Percentiles rank a stretch among this genome's conserved stretches.
Evolutionary conservation across 345 rosid species (phyloP).

Genomic region (Brassica juncea): DNA sequence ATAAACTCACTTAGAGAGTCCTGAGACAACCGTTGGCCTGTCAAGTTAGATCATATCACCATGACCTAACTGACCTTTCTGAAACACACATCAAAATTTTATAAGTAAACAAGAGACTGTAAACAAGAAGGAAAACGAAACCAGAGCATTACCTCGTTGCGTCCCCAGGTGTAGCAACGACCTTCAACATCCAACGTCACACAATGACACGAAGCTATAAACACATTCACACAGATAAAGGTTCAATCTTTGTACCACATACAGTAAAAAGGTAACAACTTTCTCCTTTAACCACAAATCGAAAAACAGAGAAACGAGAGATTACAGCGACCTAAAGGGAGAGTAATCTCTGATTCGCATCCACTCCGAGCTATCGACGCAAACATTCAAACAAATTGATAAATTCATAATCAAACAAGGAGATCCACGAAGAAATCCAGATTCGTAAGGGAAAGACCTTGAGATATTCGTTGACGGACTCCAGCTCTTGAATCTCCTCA

Average conservation of each 20-base stretch:
- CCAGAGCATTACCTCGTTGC: constrained; percentile 64
- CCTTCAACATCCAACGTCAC: too few relatives aligned
- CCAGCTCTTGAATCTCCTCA: background rate
- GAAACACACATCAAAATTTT: constrained; percentile 32
- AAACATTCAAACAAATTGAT: too few relatives aligned
- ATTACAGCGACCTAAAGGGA: constrained; percentile 56
- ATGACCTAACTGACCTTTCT: constrained; percentile 97
- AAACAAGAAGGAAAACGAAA: background rate
- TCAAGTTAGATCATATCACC: constrained; percentile 90
- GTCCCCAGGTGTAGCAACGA: constrained; percentile 97
- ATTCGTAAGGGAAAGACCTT: background rate
- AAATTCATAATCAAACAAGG: too few relatives aligned
- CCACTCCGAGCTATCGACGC: too few relatives aligned
- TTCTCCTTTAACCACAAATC: constrained; percentile 1
- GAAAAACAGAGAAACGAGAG: constrained; percentile 2
- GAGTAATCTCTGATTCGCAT: too few relatives aligned
- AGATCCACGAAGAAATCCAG: background rate
- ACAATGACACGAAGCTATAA: too few relatives aligned
- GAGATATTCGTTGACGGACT: background rate
- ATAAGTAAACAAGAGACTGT: background rate
- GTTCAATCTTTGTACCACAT: background rate
- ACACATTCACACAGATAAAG: background rate
- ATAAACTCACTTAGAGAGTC: constrained; percentile 69
- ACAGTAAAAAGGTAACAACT: too few relatives aligned
- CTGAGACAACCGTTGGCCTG: constrained; percentile 87